Evolutionary conservation across 805 yeast genomes (phyloP).

Genomic region (Kurtzmaniella cleridarum): DNA sequence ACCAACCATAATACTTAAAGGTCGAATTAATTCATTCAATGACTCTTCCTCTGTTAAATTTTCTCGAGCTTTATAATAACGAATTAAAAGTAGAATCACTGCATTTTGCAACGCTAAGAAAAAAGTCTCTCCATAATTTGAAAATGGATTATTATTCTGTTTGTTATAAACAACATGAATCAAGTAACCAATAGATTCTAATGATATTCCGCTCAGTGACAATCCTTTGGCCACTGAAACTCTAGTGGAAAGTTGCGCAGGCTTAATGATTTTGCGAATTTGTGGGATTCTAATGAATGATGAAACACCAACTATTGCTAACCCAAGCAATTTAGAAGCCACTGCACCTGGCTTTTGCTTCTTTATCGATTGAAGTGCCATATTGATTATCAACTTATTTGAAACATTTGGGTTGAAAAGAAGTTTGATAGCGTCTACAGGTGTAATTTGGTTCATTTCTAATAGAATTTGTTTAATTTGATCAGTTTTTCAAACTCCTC

Average conservation of each 20-base stretch:
- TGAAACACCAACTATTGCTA: constrained; percentile 31
- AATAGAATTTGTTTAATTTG: not conserved
- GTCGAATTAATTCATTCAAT: constrained; percentile 16
- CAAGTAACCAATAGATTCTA: constrained; percentile 33
- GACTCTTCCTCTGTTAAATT: constrained; percentile 4
- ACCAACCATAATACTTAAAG: constrained; percentile 23
- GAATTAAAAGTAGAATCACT: constrained; percentile 28
- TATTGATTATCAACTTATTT: constrained; percentile 31
- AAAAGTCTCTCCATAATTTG: constrained; percentile 37
- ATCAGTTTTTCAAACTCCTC: not conserved
- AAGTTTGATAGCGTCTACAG: constrained; percentile 16
- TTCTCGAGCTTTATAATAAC: constrained; percentile 24
- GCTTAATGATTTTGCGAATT: constrained; percentile 28
- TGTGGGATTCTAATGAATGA: constrained; percentile 38
- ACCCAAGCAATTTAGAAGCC: constrained; percentile 26
- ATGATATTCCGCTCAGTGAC: constrained; percentile 27
- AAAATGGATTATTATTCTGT: constrained; percentile 28
- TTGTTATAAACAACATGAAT: constrained; percentile 35
- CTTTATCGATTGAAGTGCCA: constrained; percentile 29
- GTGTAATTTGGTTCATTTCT: not conserved
- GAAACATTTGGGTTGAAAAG: constrained; percentile 36
- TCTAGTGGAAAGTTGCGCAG: constrained; percentile 17
- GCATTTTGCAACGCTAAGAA: constrained; percentile 35
- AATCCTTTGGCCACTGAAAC: constrained; percentile 32
- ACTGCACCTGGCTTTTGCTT: constrained; percentile 31